Base-by-base conservation (phyloP, 371 early-diverging fungal genomes). In the Massospora cicadina region DNA sequence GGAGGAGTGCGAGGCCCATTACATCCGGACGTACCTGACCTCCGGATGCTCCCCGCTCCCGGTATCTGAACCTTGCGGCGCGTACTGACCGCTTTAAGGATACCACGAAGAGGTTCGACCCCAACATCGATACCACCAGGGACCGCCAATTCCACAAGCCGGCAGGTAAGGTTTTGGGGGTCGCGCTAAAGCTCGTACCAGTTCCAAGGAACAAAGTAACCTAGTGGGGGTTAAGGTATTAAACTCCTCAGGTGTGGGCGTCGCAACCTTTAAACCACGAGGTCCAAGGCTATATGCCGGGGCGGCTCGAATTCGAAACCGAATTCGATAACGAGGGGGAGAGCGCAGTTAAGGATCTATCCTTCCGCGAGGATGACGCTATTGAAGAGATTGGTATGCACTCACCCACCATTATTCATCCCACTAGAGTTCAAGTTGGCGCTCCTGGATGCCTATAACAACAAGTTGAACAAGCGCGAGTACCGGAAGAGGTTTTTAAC, bases 321-420 rank as follows among this genome's bases (percentile, higher is more conserved):
- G 99, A 99, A 73, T 82, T 85, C 69, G 94, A 93, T 56, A 94
- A 98, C 70, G 98, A 98, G 26, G 93, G 95, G 0, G 99, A 99
- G 76, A 80, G 82, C 29, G 70, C 75, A 29, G 86, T 99, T 60
- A 96, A 93, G 70, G 97, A 98, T 65, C 82, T 99, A 81, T 77
- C 83, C 23, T 89, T 97, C 70, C 82, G 81, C 57, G 91, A 91
- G 64, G 87, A 88, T 61, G 94, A 95, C 68, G 72, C 86, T 12
- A 78, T 79, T 1, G 91, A 93, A 60, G 95, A 95, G 69, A 80
- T 81, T 33, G 78, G 84, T 80, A 74, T 32, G 76, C 24, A 7
- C 53, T 29, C 43, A 43, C 17, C 5, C 17, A 10, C 17, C 43
- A 43, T 43, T 43, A 10, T 43, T 10, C 43, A 17, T 5, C 43